Base-by-base conservation (phyloP, 305 asterid species). In the Andrographis paniculata region DNA sequence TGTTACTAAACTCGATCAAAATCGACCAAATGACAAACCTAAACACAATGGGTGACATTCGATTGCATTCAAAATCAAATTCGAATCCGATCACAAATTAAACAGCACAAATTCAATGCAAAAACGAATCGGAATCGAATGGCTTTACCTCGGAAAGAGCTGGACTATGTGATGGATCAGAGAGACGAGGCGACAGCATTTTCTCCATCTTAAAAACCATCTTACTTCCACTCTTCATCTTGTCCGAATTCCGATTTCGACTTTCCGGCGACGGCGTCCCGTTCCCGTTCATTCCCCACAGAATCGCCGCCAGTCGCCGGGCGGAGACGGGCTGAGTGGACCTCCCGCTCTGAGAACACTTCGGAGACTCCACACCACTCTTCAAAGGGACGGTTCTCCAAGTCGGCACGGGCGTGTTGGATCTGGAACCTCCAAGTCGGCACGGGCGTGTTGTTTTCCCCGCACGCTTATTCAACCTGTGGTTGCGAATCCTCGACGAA, bases 131-230 rank as follows among this genome's bases (percentile, higher is more conserved):
- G 17, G 28, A 20, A 33, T 36, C 58, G 49, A 28, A 53, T 72
- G 48, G 20, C 60, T 15, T 49, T 73, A 83, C 95, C 93, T 83
- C 82, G 1, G 93, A 76, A 59, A 59, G 65, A 35, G 72, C 58
- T 18, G 93, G 96, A 68, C 89, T 78, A 62, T 88, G 95, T 55
- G 95, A 77, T 16, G 95, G 95, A 82, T 88, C 97, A 50, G 84
- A 77, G 77, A 88, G 75, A 64, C 75, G 95, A 0, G 79, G 91
- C 18, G 75, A 47, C 53, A 67, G 69, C 65, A 63, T 42, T 41
- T 73, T 84, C 63, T 85, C 94, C 52, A 50, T 74, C 58, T 68
- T 79, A 63, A 53, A 44, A 48, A 62, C 57, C 72, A 55, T 48
- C 66, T 57, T 58, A 30, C 62, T 53, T 9, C 62, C 64, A 48